Evolutionary conservation across 305 asterid species (phyloP).

Genomic region (Solanum hybrid): DNA sequence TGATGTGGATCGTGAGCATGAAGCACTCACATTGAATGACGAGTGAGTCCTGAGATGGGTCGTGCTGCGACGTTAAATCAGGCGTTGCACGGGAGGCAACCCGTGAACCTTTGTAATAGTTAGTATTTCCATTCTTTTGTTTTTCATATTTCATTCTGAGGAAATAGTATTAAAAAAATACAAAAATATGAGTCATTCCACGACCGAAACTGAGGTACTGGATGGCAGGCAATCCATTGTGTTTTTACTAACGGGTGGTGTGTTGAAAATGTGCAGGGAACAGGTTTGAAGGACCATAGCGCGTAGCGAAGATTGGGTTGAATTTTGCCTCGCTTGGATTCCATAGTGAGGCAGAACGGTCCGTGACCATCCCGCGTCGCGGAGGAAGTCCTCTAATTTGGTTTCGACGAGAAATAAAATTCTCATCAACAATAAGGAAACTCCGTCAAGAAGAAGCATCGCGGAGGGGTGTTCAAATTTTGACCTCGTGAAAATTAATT

Average conservation of each 20-base stretch:
- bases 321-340: not conserved
- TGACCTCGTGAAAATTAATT: not conserved
- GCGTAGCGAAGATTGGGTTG: not conserved
- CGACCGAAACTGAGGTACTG: not conserved
- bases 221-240: not conserved
- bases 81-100: not conserved
- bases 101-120: not conserved
- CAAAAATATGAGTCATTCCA: not conserved
- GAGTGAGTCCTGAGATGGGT: not conserved
- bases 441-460: accelerated
- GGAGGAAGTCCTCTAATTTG: not conserved
- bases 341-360: not conserved
- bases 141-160: not conserved
- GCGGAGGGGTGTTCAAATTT: not conserved
- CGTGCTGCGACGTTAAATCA: not conserved
- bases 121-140: not conserved
- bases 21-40: not conserved
- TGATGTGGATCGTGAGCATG: not conserved
- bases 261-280: not conserved
- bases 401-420: not conserved
- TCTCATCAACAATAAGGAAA: not conserved
- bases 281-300: not conserved
- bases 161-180: not conserved
- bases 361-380: not conserved
- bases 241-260: not conserved